A percentile compares a stretch with the other conserved stretches of the same genome.
Evolutionary conservation across 148 eudicot genomes (phyloP).

Genomic region (Rhododendron kiyosumense): DNA sequence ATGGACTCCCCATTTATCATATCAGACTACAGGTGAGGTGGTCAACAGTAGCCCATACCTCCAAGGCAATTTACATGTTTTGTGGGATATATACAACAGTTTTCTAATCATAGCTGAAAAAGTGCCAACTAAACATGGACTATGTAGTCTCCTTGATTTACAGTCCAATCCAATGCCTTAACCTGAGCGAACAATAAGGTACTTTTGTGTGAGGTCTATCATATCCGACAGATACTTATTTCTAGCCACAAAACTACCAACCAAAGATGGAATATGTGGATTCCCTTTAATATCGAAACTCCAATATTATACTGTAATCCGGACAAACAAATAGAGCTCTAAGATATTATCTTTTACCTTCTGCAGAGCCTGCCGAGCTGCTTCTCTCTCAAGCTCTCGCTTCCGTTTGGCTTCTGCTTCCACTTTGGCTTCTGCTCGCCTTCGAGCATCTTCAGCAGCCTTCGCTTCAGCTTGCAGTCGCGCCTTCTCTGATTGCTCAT

Average conservation of each 20-base stretch:
- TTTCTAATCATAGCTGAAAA: neutral
- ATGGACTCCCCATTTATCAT: neutral
- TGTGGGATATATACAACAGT: neutral
- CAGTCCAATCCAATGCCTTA: neutral
- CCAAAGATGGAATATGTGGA: neutral
- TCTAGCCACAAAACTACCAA: neutral
- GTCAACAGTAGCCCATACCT: neutral
- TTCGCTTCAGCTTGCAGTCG: slow-evolving; percentile 75
- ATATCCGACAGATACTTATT: neutral
- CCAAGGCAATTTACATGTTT: neutral
- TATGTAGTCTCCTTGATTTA: neutral
- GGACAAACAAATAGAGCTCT: neutral
- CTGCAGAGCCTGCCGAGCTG: slow-evolving; percentile 63
- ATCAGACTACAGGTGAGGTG: neutral
- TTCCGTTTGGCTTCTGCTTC: slow-evolving; percentile 61
- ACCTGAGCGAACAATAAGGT: neutral
- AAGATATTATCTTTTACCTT: slow-evolving; percentile 31
- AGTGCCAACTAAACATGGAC: neutral
- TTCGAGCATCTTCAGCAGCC: slow-evolving; percentile 76
- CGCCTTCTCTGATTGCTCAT: slow-evolving; percentile 55
- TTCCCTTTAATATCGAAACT: neutral
- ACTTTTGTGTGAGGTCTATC: neutral
- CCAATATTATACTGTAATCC: neutral
- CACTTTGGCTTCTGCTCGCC: slow-evolving; percentile 56
- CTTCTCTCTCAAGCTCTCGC: slow-evolving; percentile 71